phyloP scores from a whole-genome alignment of 495 filamentous ascomycete genomes.

The Xylaria nigripes region DNA sequence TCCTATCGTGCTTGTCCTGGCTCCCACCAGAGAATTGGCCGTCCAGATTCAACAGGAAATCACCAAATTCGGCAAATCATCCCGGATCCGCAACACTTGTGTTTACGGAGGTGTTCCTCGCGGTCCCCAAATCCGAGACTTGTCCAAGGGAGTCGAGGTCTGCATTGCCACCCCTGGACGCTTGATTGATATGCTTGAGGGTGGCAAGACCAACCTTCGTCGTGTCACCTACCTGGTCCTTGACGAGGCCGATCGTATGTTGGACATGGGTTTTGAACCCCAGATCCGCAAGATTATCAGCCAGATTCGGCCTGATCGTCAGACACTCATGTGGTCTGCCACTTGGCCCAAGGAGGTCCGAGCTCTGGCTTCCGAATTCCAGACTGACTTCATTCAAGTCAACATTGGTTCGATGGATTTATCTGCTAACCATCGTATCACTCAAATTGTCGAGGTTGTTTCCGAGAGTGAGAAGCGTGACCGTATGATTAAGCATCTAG shows the following conservation, averaged over 20 bases:
- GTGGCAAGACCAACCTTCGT: constrained; percentile 94
- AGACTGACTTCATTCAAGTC: constrained; percentile 95
- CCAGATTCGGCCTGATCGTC: constrained; percentile 96
- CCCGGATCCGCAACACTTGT: constrained; percentile 96
- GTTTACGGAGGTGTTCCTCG: constrained; percentile 98
- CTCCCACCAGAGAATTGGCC: constrained; percentile 92
- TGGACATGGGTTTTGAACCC: constrained; percentile 88
- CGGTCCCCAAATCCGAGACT: constrained; percentile 89
- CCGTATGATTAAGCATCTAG: constrained; percentile 92
- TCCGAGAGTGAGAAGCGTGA: constrained; percentile 97
- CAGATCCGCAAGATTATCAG: constrained; percentile 91
- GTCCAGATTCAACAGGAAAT: constrained; percentile 96
- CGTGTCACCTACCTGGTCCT: constrained; percentile 94
- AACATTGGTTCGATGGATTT: constrained; percentile 97
- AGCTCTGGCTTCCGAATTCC: constrained; percentile 87
- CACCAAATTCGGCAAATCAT: constrained; percentile 95
- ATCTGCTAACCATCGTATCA: constrained; percentile 96
- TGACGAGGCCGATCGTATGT: constrained; percentile 83
- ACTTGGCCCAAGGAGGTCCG: constrained; percentile 99
- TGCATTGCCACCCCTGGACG: constrained; percentile 95
- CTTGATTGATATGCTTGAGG: constrained; percentile 97
- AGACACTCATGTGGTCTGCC: constrained; percentile 99
- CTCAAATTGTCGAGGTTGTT: constrained; percentile 92
- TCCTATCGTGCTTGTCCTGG: constrained; percentile 90
- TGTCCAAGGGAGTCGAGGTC: constrained; percentile 78